Evolutionary conservation across 2,329 filamentous ascomycete species (phyloP).

Genomic region (Epichloe uncinata): DNA sequence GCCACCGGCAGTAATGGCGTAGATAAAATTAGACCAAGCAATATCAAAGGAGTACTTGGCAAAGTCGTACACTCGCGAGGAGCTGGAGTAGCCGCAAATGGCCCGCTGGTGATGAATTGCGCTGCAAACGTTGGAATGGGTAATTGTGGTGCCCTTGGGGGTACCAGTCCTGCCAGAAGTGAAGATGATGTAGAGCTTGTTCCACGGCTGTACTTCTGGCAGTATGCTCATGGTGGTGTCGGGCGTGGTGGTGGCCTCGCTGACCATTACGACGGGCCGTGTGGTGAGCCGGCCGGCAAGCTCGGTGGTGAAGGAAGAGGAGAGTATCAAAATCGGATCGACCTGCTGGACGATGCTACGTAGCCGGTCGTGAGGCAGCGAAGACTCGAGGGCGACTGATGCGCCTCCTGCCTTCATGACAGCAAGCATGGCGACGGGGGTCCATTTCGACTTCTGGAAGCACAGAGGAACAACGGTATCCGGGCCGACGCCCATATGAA

Average conservation of each 20-base stretch:
- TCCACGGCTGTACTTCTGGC: conserved; percentile 6
- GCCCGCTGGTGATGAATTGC: conserved; percentile 9
- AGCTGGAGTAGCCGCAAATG: conserved; percentile 7
- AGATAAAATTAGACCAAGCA: conserved; percentile 1
- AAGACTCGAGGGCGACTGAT: conserved; percentile 7
- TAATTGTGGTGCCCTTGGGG: conserved; percentile 14
- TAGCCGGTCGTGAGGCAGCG: conserved; percentile 8
- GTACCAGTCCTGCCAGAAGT: conserved; percentile 11
- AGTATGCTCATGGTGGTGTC: conserved; percentile 7
- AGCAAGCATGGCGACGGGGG: conserved; percentile 3
- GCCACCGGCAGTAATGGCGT: conserved; percentile 2
- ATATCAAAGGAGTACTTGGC: conserved; percentile 5
- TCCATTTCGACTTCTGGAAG: conserved; percentile 7
- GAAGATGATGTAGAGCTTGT: conserved; percentile 11
- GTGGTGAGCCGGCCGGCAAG: conserved; percentile 6
- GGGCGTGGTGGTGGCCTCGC: not conserved
- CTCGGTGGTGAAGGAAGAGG: conserved; percentile 5
- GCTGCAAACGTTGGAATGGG: conserved; percentile 11
- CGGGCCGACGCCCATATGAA: conserved; percentile 2
- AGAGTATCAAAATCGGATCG: conserved; percentile 9
- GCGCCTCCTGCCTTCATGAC: conserved; percentile 3
- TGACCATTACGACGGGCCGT: conserved; percentile 3
- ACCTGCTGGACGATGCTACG: conserved; percentile 9
- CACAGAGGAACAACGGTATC: conserved; percentile 1
- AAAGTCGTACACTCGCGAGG: conserved; percentile 9